Evolutionary conservation across 192 early-diverging fungal genomes (phyloP).

Genomic region (Podochytrium sp.): DNA sequence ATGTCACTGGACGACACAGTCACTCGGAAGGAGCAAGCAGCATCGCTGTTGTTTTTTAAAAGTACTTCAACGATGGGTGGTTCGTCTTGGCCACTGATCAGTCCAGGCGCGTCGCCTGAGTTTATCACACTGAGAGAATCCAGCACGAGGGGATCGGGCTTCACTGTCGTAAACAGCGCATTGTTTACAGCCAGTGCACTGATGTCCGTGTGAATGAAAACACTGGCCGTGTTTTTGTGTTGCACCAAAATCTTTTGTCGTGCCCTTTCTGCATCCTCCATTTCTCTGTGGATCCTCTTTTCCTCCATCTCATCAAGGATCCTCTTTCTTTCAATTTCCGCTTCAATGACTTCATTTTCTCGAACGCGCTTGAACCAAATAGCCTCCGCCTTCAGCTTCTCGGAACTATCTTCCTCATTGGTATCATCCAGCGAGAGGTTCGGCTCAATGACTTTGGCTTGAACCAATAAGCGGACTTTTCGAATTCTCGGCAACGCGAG

Average conservation of each 20-base stretch:
- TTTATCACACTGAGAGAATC: no score
- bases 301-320: not conserved
- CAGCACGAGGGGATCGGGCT: no score
- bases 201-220: not conserved
- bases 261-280: not conserved
- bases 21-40: constrained; percentile 41
- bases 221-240: constrained; percentile 11
- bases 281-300: not conserved
- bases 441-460: constrained; percentile 22
- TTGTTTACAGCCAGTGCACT: not conserved
- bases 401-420: not conserved
- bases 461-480: constrained; percentile 23
- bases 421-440: not conserved
- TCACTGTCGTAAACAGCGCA: not conserved
- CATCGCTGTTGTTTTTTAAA: constrained; percentile 43
- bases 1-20: constrained; percentile 10
- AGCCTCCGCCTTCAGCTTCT: not conserved
- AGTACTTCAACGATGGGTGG: no score
- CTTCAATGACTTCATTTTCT: constrained; percentile 4
- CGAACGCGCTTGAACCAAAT: constrained; percentile 17
- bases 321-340: not conserved
- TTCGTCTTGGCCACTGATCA: no score
- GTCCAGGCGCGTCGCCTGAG: no score
- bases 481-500: constrained; percentile 11
- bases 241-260: not conserved